Conservation (phyloP, 2,329 filamentous ascomycete genomes). For the Myriosclerotinia duriaeana region DNA sequence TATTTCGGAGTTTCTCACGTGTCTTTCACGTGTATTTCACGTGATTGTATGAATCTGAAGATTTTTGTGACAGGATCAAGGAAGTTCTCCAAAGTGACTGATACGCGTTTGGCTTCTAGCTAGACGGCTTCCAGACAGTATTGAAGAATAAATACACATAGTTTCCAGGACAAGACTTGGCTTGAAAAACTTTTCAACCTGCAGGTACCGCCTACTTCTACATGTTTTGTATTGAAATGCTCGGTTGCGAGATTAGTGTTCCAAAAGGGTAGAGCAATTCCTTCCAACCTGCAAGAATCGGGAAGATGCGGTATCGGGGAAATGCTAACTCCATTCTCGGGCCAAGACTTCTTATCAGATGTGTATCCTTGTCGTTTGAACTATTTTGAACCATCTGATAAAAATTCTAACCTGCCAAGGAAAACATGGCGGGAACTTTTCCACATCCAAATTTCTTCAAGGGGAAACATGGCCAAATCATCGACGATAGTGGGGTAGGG, state of each 20-base stretch:
- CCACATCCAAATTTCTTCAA: neutral
- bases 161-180: neutral
- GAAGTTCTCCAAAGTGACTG: neutral
- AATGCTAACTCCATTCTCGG: neutral
- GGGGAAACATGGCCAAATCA: neutral
- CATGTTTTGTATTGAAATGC: neutral
- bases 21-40: neutral
- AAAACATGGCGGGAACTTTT: neutral
- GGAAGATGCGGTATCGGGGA: neutral
- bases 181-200: neutral
- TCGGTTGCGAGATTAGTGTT: neutral
- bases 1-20: neutral
- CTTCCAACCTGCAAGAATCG: neutral
- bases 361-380: constrained; percentile 2
- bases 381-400: constrained; percentile 16
- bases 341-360: constrained; percentile 20
- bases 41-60: too few relatives aligned
- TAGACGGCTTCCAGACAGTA: neutral
- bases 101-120: neutral
- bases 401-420: constrained; percentile 14
- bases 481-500: neutral
- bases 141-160: neutral
- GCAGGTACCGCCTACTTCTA: neutral
- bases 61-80: neutral
- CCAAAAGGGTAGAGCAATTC: neutral